Evolutionary conservation across 306 rosid species (phyloP), one percentile per base, ranked within the genome.

Genomic region (Betula pendula): DNA sequence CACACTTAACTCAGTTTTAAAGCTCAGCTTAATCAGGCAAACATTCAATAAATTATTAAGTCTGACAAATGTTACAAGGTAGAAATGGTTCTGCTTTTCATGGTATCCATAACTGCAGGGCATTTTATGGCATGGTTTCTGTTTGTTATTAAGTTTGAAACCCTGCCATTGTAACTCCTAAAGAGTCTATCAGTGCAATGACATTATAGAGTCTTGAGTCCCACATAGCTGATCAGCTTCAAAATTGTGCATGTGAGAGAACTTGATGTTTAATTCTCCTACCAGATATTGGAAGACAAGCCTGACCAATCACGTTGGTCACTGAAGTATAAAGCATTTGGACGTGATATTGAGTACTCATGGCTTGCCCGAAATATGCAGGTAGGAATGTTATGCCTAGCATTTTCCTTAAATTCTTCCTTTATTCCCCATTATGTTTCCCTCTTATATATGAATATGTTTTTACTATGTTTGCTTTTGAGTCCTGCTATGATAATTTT

Each of bases 311-410:
- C 99, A n/a, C 85, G 93, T 50, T 95, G 99, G 99, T 87, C 97
- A 11, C 85, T 95, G 82, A 92, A 92, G 87, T 90, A 95, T 74
- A 78, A 86, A 68, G 99, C 97, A 63, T 91, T 95, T 77, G 96
- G 97, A 33, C 97, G 89, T 48, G 82, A 91, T 72, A 82, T 95
- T 66, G 88, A 95, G 66, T 95, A 68, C 82, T 87, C 99, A 31
- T 95, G 99, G 99, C 97, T 95, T 83, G 93, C 99, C 72, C 91
- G 92, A 42, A 95, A 95, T 85, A 86, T 95, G 97, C 97, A 95
- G 97, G 97, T 74, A 92, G 88, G 67, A 79, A 82, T 84, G 75
- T 73, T 81, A 24, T 33, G 24, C 77, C 79, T 68, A 24, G 52
- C 47, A 4, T 79, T 17, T 74, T 73, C 29, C 71, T 8, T 24